Evolutionary conservation across 768 basidiomycete species (phyloP).

Genomic region (Dentipellis fragilis): DNA sequence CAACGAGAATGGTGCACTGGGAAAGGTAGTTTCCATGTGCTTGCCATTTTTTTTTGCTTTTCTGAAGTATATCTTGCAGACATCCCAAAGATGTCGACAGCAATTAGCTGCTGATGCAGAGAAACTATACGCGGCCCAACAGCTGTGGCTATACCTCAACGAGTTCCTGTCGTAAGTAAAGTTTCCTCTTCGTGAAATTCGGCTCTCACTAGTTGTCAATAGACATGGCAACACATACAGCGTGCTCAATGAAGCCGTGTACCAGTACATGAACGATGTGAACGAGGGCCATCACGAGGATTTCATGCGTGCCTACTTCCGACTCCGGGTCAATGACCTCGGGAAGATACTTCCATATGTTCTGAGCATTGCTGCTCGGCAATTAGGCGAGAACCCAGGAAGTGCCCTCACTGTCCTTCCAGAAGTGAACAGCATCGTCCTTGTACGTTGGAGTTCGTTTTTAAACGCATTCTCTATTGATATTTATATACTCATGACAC

Average conservation of each 20-base stretch:
- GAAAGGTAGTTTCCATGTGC: conserved; percentile 41
- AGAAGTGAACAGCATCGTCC: conserved; percentile 59
- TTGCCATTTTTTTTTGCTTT: not conserved
- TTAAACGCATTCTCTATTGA: not conserved
- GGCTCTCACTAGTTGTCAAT: not conserved
- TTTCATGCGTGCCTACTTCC: conserved; percentile 77
- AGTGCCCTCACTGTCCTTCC: conserved; percentile 38
- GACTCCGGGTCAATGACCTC: conserved; percentile 52
- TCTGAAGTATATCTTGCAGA: conserved; percentile 31
- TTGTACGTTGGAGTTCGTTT: conserved; percentile 34
- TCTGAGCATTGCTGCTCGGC: conserved; percentile 33
- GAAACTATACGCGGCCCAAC: conserved; percentile 70
- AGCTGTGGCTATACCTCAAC: conserved; percentile 74
- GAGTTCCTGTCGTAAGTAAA: conserved; percentile 48
- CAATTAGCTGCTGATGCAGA: conserved; percentile 75
- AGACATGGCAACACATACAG: conserved; percentile 50
- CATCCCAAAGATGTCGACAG: conserved; percentile 73
- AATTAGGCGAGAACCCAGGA: conserved; percentile 33
- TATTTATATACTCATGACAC: not conserved
- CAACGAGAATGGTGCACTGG: conserved; percentile 73
- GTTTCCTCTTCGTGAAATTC: not conserved
- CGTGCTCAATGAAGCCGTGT: conserved; percentile 62
- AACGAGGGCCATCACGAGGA: conserved; percentile 59
- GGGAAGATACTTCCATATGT: conserved; percentile 60
- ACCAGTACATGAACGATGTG: conserved; percentile 52